Conservation (phyloP, 192 early-diverging fungal genomes). For the Pecoramyces ruminantium region DNA sequence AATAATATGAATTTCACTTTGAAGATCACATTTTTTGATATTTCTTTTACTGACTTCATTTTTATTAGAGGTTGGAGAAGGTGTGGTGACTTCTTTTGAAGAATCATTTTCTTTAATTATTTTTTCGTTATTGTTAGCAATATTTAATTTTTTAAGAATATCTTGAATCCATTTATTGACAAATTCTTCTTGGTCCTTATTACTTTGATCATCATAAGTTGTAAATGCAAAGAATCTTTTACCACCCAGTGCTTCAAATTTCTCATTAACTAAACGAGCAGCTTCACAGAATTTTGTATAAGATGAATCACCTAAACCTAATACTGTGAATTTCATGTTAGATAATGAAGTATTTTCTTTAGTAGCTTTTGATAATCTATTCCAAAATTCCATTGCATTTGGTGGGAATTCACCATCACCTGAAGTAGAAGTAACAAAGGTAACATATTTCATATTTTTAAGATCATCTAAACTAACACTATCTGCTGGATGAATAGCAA, state of each 20-base stretch:
- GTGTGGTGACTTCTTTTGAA: too few species aligned
- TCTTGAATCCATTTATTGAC: not conserved
- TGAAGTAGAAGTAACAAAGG: constrained; percentile 67
- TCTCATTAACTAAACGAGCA: not conserved
- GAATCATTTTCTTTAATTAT: too few species aligned
- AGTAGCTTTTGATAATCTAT: constrained; percentile 42
- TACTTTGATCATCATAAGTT: not conserved
- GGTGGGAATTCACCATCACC: constrained; percentile 94
- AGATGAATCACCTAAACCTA: constrained; percentile 67
- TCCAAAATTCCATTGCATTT: constrained; percentile 80
- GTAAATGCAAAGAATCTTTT: not conserved
- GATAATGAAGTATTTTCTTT: constrained; percentile 34
- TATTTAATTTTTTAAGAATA: not conserved
- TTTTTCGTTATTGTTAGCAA: too few species aligned
- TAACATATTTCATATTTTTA: constrained; percentile 55
- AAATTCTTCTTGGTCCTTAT: not conserved
- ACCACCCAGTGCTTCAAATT: not conserved
- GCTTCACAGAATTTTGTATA: not conserved
- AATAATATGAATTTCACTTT: not conserved
- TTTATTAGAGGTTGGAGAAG: not conserved
- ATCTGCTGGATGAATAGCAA: too few species aligned
- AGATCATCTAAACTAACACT: constrained; percentile 43
- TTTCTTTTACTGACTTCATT: not conserved
- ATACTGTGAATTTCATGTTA: constrained; percentile 58
- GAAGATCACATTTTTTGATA: not conserved